Conservation (phyloP, 2,329 filamentous ascomycete species). For the Diaporthe aspalathi region DNA sequence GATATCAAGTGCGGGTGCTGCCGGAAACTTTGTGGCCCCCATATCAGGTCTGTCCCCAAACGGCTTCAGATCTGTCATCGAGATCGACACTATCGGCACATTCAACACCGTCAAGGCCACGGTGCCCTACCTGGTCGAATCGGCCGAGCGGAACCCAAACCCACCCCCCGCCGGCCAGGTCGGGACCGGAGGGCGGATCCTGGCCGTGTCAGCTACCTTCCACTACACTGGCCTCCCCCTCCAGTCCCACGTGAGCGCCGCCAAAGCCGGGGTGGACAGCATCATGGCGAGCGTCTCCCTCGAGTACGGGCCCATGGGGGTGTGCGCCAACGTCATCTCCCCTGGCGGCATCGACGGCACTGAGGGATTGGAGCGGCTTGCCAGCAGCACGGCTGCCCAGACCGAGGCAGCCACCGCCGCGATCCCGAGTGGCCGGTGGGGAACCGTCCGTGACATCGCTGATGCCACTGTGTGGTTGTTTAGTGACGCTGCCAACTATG, state of each 20-base stretch:
- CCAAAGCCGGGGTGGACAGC: slow-evolving; percentile 91
- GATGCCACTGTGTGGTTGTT: slow-evolving; percentile 93
- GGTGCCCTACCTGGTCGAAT: slow-evolving; percentile 81
- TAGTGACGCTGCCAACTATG: slow-evolving; percentile 84
- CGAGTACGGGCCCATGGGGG: slow-evolving; percentile 88
- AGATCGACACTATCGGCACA: slow-evolving; percentile 93
- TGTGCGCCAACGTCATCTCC: slow-evolving; percentile 89
- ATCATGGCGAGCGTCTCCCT: slow-evolving; percentile 83
- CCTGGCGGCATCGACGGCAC: slow-evolving; percentile 89
- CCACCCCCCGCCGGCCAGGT: slow-evolving; percentile 66
- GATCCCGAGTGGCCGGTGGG: slow-evolving; percentile 81
- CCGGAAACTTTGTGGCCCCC: slow-evolving; percentile 93
- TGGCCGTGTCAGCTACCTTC: slow-evolving; percentile 90
- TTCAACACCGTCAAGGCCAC: slow-evolving; percentile 97
- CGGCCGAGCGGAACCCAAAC: slow-evolving; percentile 73
- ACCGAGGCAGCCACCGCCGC: slow-evolving; percentile 50
- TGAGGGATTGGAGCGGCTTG: slow-evolving; percentile 79
- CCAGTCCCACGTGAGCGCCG: slow-evolving; percentile 89
- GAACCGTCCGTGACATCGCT: slow-evolving; percentile 86
- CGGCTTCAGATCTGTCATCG: slow-evolving; percentile 94
- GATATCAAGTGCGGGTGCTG: slow-evolving; percentile 80
- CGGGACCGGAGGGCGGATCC: slow-evolving; percentile 80
- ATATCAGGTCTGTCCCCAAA: slow-evolving; percentile 85
- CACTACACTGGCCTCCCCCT: slow-evolving; percentile 89
- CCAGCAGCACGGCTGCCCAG: slow-evolving; percentile 50